phyloP scores from a whole-genome alignment of 371 early-diverging fungal species.

The Mortierella polycephala region DNA sequence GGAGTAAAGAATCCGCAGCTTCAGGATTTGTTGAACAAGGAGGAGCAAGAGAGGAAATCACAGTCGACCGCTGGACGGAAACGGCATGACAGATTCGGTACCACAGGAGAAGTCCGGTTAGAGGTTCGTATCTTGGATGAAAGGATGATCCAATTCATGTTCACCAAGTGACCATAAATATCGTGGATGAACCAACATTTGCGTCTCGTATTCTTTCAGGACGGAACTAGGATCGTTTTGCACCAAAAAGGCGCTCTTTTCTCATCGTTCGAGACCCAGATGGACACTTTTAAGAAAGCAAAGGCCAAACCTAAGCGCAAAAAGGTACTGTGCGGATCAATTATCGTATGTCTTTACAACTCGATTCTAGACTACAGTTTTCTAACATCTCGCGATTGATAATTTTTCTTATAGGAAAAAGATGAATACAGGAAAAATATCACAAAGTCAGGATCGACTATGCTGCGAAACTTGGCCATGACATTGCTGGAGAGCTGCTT shows the following conservation, averaged over 20 bases:
- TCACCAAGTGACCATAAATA: background rate
- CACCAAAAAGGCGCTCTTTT: conserved; percentile 48
- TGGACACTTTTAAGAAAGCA: conserved; percentile 41
- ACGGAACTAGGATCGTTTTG: conserved; percentile 42
- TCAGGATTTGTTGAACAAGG: conserved; percentile 39
- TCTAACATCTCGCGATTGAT: background rate
- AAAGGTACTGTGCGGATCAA: conserved; percentile 11
- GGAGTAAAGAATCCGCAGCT: conserved; percentile 23
- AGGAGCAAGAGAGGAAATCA: conserved; percentile 22
- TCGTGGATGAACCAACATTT: background rate
- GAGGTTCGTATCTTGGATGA: conserved; percentile 7
- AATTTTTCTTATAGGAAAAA: conserved; percentile 34
- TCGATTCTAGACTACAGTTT: background rate
- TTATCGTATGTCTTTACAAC: background rate
- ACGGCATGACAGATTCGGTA: conserved; percentile 51
- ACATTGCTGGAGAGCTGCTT: conserved; percentile 69
- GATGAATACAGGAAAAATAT: conserved; percentile 35
- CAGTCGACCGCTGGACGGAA: conserved; percentile 34
- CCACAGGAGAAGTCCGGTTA: conserved; percentile 39
- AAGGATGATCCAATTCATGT: background rate
- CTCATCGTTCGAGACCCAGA: conserved; percentile 38
- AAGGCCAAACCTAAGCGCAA: conserved; percentile 22
- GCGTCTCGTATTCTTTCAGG: conserved; percentile 9
- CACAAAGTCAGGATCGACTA: conserved; percentile 17
- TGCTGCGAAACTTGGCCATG: conserved; percentile 25